Conservation (phyloP, 2,329 filamentous ascomycete species). For the Thielaviopsis euricoi region DNA sequence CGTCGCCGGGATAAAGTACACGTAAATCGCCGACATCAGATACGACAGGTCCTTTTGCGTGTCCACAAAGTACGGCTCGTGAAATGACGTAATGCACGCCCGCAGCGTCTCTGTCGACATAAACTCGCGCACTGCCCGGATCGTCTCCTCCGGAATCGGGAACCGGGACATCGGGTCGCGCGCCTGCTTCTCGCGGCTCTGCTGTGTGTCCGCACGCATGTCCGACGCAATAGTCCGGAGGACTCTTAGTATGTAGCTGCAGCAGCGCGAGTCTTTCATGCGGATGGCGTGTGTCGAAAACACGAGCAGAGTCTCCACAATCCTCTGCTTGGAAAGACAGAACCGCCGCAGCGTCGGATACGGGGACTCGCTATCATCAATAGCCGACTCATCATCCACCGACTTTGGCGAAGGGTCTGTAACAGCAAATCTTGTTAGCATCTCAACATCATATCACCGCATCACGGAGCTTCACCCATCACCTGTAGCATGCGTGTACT, state of each 20-base stretch:
- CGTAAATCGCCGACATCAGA: conserved; percentile 72
- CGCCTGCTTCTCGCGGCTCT: conserved; percentile 8
- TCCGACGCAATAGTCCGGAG: conserved; percentile 72
- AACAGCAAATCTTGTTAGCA: neutral
- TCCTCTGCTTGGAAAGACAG: conserved; percentile 57
- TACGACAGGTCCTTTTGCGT: conserved; percentile 82
- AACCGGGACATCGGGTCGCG: conserved; percentile 21
- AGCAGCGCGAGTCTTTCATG: conserved; percentile 80
- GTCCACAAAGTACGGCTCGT: conserved; percentile 94
- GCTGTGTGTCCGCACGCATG: conserved; percentile 29
- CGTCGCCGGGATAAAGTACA: conserved; percentile 55
- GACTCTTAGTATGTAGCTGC: conserved; percentile 70
- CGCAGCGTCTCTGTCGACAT: conserved; percentile 79
- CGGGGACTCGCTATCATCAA: conserved; percentile 2
- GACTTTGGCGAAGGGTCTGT: conserved; percentile 6
- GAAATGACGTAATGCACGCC: conserved; percentile 75
- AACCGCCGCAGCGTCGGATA: conserved; percentile 57
- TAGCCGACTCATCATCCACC: neutral
- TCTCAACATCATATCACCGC: neutral
- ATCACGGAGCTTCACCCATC: too few relatives aligned
- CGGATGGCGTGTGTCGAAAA: conserved; percentile 85
- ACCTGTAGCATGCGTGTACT: too few relatives aligned
- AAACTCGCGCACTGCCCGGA: conserved; percentile 65
- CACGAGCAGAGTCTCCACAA: conserved; percentile 76
- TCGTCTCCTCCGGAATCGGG: conserved; percentile 35